These are phyloP conservation scores for Aspergillus nidulans DNA, from an alignment of 495 filamentous ascomycete species.

Conservation along the genomic window DNA sequence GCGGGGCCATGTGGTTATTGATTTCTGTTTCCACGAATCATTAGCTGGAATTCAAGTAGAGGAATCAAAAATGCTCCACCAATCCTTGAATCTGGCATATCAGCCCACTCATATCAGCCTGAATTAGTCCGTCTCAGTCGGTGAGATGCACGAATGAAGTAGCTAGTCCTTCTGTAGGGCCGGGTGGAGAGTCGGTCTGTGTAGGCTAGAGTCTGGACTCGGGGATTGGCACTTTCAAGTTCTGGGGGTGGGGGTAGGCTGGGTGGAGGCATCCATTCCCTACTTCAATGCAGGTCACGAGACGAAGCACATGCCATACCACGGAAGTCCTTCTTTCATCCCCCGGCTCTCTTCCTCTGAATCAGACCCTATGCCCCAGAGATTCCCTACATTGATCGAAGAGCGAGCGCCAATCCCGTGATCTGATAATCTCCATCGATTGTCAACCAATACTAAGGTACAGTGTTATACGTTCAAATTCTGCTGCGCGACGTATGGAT, in stretches of 20 bases:
- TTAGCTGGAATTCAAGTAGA: not conserved
- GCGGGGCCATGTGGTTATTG: slow-evolving; percentile 12
- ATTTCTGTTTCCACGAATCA: slow-evolving; percentile 38
- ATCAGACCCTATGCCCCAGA: too few species aligned
- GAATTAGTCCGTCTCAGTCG: not conserved
- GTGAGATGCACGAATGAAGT: too few species aligned
- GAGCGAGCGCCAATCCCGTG: too few species aligned
- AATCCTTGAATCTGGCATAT: slow-evolving; percentile 20
- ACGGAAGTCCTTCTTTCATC: not conserved
- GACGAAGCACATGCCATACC: not conserved
- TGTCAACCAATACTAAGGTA: too few species aligned
- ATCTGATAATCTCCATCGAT: too few species aligned
- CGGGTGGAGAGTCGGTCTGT: not conserved
- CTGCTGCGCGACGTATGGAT: too few species aligned
- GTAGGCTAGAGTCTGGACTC: not conserved
- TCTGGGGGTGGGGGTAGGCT: not conserved
- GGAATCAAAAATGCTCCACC: slow-evolving; percentile 32
- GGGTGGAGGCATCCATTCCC: too few species aligned
- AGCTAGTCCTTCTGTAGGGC: not conserved
- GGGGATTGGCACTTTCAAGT: not conserved
- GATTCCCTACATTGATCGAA: too few species aligned
- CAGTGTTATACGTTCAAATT: too few species aligned
- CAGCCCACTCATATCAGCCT: not conserved
- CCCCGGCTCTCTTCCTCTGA: not conserved
- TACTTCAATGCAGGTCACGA: not conserved